phyloP scores from a whole-genome alignment of 2,329 filamentous ascomycete genomes.

The Canariomyces notabilis region DNA sequence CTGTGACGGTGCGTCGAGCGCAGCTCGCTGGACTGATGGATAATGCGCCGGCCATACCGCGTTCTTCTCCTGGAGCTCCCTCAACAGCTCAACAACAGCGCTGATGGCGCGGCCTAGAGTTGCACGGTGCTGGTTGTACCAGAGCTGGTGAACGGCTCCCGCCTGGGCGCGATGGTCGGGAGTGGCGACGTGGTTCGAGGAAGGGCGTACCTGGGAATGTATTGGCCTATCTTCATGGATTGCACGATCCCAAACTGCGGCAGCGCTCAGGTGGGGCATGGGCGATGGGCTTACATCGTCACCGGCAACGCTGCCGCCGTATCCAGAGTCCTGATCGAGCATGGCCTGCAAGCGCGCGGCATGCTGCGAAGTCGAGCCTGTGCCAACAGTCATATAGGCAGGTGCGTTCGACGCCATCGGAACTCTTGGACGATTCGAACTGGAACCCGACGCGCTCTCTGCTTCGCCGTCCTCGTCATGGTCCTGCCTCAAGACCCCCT shows the following conservation, averaged over 20 bases:
- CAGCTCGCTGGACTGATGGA: conserved; percentile 69
- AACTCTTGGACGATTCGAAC: conserved; percentile 20
- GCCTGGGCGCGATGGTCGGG: conserved; percentile 65
- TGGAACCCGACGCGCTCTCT: conserved; percentile 17
- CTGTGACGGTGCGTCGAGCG: conserved; percentile 37
- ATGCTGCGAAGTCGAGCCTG: conserved; percentile 73
- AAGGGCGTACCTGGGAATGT: conserved; percentile 33
- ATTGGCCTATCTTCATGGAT: conserved; percentile 43
- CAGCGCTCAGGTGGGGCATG: conserved; percentile 34
- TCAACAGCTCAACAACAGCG: conserved; percentile 76
- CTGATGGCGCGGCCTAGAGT: conserved; percentile 84
- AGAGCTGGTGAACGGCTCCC: conserved; percentile 84
- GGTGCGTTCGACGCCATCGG: conserved; percentile 21
- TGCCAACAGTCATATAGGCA: conserved; percentile 80
- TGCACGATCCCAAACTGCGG: conserved; percentile 40
- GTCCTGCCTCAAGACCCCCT: conserved; percentile 36
- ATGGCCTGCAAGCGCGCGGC: conserved; percentile 75
- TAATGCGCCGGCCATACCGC: conserved; percentile 91
- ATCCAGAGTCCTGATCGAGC: conserved; percentile 85
- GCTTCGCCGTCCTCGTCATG: conserved; percentile 24
- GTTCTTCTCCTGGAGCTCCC: conserved; percentile 83
- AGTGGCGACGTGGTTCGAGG: conserved; percentile 39
- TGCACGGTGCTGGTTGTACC: conserved; percentile 89
- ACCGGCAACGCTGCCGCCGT: conserved; percentile 72
- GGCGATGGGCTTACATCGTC: conserved; percentile 43